These are phyloP conservation scores for Rhodotorula glutinis DNA, from an alignment of 1,284 basidiomycete species.

Conservation along the genomic window DNA sequence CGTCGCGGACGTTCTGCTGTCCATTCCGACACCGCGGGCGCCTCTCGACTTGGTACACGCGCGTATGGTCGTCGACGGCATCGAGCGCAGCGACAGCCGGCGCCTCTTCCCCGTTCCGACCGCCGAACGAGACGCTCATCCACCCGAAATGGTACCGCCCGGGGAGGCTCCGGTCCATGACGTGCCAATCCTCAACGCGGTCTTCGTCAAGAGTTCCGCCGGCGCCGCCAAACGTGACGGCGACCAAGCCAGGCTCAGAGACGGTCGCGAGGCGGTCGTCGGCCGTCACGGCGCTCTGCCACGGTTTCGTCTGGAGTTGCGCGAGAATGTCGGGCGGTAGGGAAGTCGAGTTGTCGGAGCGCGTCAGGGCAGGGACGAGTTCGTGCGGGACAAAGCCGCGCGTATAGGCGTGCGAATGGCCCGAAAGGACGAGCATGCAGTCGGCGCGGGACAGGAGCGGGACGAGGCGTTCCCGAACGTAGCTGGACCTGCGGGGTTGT, in stretches of 20 bases:
- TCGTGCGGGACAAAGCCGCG: conserved; percentile 38
- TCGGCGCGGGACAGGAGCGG: conserved; percentile 29
- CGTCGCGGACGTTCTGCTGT: conserved; percentile 23
- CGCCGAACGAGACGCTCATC: conserved; percentile 26
- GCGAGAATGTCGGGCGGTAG: conserved; percentile 16
- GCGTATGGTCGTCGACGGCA: not conserved
- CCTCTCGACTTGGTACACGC: conserved; percentile 6
- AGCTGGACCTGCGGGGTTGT: conserved; percentile 39
- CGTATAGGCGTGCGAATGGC: conserved; percentile 42
- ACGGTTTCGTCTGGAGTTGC: conserved; percentile 6
- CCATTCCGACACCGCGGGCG: conserved; percentile 6
- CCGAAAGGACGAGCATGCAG: conserved; percentile 37
- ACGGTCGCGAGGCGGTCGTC: not conserved
- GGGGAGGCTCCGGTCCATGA: conserved; percentile 18
- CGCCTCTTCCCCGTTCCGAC: not conserved
- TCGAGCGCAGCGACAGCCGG: not conserved
- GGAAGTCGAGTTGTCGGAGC: conserved; percentile 3
- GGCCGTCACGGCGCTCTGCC: not conserved
- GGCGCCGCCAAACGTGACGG: conserved; percentile 37
- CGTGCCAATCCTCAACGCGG: conserved; percentile 40
- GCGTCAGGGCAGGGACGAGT: conserved; percentile 24
- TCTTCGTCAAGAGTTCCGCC: conserved; percentile 41
- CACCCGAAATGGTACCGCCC: conserved; percentile 35
- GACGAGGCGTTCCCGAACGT: conserved; percentile 35
- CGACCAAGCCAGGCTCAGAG: conserved; percentile 32